Conservation (phyloP, 768 basidiomycete genomes). For the Leccinellum rugosiceps region DNA sequence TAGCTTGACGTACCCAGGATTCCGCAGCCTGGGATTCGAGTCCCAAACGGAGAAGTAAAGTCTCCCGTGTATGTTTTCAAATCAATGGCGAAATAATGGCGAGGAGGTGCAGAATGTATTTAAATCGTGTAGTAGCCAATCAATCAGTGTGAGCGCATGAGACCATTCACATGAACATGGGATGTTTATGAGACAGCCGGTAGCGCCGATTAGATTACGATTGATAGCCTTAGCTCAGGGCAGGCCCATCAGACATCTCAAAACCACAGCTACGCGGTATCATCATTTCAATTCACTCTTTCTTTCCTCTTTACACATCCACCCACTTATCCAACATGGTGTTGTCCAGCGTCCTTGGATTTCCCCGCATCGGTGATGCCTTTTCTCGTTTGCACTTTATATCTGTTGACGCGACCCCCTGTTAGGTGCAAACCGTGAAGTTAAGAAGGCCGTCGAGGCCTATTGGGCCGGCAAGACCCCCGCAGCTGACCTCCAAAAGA, state of each 20-base stretch:
- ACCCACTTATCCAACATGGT: constrained; percentile 51
- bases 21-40: not conserved
- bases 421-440: constrained; percentile 86
- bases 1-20: not conserved
- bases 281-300: constrained; percentile 7
- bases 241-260: constrained; percentile 28
- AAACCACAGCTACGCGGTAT: constrained; percentile 22
- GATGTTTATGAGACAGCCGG: too few species aligned
- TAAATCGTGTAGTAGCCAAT: not conserved
- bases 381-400: not conserved
- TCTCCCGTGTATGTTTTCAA: not conserved
- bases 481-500: constrained; percentile 84
- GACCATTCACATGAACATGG: constrained; percentile 19
- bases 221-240: constrained; percentile 31
- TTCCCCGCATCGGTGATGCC: constrained; percentile 72
- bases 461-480: constrained; percentile 95
- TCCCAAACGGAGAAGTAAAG: not conserved
- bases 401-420: constrained; percentile 1
- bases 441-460: constrained; percentile 97
- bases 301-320: constrained; percentile 9
- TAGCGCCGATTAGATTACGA: constrained; percentile 22
- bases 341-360: constrained; percentile 82
- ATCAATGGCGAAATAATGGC: not conserved
- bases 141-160: constrained; percentile 6
- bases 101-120: not conserved